Evolutionary conservation across 495 filamentous ascomycete species (phyloP).

Genomic region (Talaromyces proteolyticus): DNA sequence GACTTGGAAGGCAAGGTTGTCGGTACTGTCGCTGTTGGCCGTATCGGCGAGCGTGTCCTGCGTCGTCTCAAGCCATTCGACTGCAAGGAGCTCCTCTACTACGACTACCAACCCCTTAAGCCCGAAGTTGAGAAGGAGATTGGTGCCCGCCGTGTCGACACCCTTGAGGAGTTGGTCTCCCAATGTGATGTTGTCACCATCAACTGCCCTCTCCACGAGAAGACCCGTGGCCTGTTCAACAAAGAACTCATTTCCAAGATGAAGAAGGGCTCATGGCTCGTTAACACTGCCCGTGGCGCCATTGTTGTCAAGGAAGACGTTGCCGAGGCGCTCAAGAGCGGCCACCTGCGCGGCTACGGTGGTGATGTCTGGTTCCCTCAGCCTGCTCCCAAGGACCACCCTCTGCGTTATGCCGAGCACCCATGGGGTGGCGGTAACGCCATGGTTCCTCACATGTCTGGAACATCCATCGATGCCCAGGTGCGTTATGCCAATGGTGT

Average conservation of each 20-base stretch:
- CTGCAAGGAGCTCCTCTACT: constrained; percentile 99
- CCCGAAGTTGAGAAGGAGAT: constrained; percentile 93
- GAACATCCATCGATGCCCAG: constrained; percentile 95
- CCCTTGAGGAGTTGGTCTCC: constrained; percentile 87
- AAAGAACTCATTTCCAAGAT: constrained; percentile 99
- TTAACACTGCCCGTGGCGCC: constrained; percentile 97
- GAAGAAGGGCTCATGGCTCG: constrained; percentile 95
- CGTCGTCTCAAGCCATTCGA: constrained; percentile 93
- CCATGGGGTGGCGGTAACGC: constrained; percentile 95
- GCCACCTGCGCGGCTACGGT: constrained; percentile 95
- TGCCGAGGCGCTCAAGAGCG: constrained; percentile 83
- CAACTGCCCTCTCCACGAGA: constrained; percentile 98
- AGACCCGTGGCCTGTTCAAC: constrained; percentile 94
- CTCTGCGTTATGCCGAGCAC: constrained; percentile 87
- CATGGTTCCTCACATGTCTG: constrained; percentile 98
- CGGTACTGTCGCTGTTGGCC: constrained; percentile 93
- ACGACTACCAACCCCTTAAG: constrained; percentile 92
- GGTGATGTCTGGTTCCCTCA: constrained; percentile 94
- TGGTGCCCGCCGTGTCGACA: constrained; percentile 81
- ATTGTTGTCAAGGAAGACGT: constrained; percentile 99
- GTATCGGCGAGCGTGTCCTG: constrained; percentile 97
- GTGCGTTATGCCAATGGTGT: constrained; percentile 86
- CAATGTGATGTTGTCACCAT: constrained; percentile 99
- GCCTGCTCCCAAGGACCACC: constrained; percentile 91
- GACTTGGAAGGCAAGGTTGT: constrained; percentile 97